Conservation (phyloP, 192 early-diverging fungal genomes). For the Coemansia umbellata region DNA sequence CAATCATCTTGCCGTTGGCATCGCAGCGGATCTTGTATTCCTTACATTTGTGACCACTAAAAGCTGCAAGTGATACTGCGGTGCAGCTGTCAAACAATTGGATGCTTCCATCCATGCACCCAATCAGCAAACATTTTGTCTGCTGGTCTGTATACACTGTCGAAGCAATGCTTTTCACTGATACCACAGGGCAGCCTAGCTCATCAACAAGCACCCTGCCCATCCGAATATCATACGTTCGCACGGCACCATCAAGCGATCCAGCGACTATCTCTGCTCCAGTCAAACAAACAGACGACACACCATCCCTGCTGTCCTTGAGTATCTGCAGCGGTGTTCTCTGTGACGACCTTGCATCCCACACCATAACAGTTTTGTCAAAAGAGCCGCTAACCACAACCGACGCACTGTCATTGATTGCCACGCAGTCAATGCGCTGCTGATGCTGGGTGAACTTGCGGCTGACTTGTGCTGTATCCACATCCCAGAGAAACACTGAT, state of each 20-base stretch:
- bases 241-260: slow-evolving; percentile 79
- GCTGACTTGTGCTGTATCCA: slow-evolving; percentile 65
- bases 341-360: slow-evolving; percentile 43
- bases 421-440: slow-evolving; percentile 81
- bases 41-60: slow-evolving; percentile 74
- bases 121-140: slow-evolving; percentile 69
- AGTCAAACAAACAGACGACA: slow-evolving; percentile 70
- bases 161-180: slow-evolving; percentile 20
- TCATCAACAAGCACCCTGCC: slow-evolving; percentile 66
- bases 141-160: slow-evolving; percentile 51
- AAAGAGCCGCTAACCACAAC: slow-evolving; percentile 78
- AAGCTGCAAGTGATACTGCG: slow-evolving; percentile 70
- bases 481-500: slow-evolving; percentile 84
- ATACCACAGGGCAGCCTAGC: slow-evolving; percentile 80
- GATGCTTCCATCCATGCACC: slow-evolving; percentile 72
- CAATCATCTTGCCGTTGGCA: slow-evolving; percentile 68
- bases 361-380: slow-evolving; percentile 54
- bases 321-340: slow-evolving; percentile 74
- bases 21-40: slow-evolving; percentile 73
- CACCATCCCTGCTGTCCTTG: slow-evolving; percentile 80
- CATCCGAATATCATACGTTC: slow-evolving; percentile 82
- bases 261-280: slow-evolving; percentile 68
- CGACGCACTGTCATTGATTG: slow-evolving; percentile 71
- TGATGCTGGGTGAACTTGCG: slow-evolving; percentile 75
- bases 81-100: slow-evolving; percentile 75